Percentiles rank a stretch among this genome's conserved stretches.
These are phyloP conservation scores for Dichotomocladium elegans DNA, from an alignment of 371 early-diverging fungal genomes.

Conservation along the genomic window DNA sequence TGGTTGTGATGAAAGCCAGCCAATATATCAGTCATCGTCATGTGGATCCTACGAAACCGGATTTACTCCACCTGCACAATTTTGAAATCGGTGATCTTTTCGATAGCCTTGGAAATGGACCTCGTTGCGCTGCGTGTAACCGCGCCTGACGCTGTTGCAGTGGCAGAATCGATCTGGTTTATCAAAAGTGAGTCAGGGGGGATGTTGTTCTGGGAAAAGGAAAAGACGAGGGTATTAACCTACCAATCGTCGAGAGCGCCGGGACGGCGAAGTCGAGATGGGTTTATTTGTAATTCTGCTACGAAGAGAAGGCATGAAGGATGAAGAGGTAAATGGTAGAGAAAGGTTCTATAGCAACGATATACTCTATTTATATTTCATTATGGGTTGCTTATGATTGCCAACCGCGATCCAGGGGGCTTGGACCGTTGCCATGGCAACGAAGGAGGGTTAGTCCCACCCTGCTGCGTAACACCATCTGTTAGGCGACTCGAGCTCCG, in stretches of 20 bases:
- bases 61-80: neutral
- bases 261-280: neutral
- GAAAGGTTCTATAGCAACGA: no score
- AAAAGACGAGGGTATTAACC: neutral
- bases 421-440: no score
- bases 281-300: neutral
- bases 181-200: neutral
- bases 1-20: neutral
- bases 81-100: slow-evolving; percentile 12
- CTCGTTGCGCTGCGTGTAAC: no score
- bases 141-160: no score
- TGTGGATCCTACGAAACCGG: neutral
- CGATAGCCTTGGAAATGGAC: slow-evolving; percentile 3
- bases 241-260: neutral
- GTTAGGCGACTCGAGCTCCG: no score
- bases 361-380: no score
- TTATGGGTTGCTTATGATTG: no score
- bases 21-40: neutral
- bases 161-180: neutral
- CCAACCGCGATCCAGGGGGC: no score
- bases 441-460: no score
- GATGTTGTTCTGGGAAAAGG: neutral
- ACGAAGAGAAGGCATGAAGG: no score
- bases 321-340: no score
- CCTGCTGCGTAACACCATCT: no score